Conservation (phyloP, 2,329 filamentous ascomycete genomes). For the Stenocarpella maydis region DNA sequence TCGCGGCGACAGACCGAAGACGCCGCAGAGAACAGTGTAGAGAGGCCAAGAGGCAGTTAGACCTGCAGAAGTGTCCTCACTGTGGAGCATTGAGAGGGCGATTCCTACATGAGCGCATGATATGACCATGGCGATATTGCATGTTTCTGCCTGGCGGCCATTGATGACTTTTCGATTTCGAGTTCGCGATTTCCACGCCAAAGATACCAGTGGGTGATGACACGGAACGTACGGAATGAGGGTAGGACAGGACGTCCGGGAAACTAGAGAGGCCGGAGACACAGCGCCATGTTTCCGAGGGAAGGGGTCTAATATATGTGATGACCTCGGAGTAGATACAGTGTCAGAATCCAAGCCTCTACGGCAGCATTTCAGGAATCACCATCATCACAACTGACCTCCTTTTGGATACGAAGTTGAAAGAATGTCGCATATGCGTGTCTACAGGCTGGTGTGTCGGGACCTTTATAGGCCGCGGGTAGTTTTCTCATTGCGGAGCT, state of each 20-base stretch:
- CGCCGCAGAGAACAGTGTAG: background rate
- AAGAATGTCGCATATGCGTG: background rate
- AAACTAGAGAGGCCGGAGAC: background rate
- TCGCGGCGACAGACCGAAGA: background rate
- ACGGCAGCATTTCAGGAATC: background rate
- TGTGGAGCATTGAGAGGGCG: background rate
- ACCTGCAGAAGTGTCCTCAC: background rate
- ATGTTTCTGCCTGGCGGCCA: background rate
- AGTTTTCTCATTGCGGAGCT: background rate
- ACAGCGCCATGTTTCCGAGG: background rate
- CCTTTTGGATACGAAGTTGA: background rate
- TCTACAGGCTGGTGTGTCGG: background rate
- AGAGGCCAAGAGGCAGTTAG: background rate
- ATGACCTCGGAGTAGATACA: background rate
- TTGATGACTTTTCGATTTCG: background rate
- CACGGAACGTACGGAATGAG: constrained; percentile 3
- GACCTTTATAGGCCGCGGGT: too few species aligned
- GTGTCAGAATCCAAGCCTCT: constrained; percentile 7
- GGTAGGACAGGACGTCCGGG: constrained; percentile 2
- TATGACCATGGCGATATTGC: background rate
- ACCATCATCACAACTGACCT: background rate
- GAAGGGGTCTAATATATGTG: background rate
- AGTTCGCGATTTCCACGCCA: background rate
- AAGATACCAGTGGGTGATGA: constrained; percentile 28
- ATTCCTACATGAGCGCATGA: background rate